phyloP scores from a whole-genome alignment of 2,329 filamentous ascomycete species.

The Cladosporium cucumerinum region DNA sequence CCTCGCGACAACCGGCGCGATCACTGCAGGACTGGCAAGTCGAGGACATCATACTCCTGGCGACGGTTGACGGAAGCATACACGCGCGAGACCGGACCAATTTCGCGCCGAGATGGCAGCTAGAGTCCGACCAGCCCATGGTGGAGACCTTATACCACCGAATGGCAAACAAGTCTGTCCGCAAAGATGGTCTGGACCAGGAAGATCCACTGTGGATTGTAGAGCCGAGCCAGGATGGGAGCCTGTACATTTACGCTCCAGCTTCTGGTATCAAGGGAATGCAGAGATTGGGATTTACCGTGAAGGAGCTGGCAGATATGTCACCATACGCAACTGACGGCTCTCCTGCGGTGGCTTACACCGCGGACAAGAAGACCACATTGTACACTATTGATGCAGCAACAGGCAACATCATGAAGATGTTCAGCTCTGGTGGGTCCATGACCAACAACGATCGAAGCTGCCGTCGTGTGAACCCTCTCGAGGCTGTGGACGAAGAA shows the following conservation, averaged over 20 bases:
- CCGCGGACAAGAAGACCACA: slow-evolving; percentile 84
- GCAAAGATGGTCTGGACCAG: slow-evolving; percentile 60
- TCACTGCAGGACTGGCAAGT: slow-evolving; percentile 99
- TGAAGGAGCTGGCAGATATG: slow-evolving; percentile 79
- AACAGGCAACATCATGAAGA: slow-evolving; percentile 76
- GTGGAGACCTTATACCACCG: slow-evolving; percentile 83
- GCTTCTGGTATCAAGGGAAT: slow-evolving; percentile 56
- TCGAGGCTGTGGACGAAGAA: slow-evolving; percentile 53
- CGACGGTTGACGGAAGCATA: slow-evolving; percentile 97
- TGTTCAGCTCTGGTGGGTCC: slow-evolving; percentile 73
- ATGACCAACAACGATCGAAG: slow-evolving; percentile 65
- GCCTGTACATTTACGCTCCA: slow-evolving; percentile 81
- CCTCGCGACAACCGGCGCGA: slow-evolving; percentile 89
- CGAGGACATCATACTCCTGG: slow-evolving; percentile 99
- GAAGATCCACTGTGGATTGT: slow-evolving; percentile 94
- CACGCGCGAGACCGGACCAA: slow-evolving; percentile 87
- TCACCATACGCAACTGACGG: slow-evolving; percentile 68
- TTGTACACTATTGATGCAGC: slow-evolving; percentile 85
- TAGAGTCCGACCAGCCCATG: slow-evolving; percentile 81
- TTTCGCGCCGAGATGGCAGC: slow-evolving; percentile 79
- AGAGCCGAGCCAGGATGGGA: slow-evolving; percentile 83
- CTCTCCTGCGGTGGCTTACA: slow-evolving; percentile 79
- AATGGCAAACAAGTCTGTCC: slow-evolving; percentile 58
- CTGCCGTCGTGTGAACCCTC: slow-evolving; percentile 66
- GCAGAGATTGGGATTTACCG: slow-evolving; percentile 66